Evolutionary conservation across 1,284 basidiomycete genomes (phyloP).

Genomic region (Volvariella volvacea): DNA sequence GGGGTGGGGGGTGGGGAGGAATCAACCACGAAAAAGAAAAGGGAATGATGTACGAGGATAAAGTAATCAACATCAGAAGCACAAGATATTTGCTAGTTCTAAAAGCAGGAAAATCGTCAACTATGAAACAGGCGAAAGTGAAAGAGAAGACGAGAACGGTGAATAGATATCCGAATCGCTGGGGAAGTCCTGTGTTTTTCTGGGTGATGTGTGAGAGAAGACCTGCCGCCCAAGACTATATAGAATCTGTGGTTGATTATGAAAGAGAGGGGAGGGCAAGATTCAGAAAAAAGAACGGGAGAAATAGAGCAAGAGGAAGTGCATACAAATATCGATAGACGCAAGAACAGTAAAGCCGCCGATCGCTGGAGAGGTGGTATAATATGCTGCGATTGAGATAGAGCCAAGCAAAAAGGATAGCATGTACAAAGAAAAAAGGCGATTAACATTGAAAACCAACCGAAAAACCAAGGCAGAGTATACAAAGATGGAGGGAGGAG

Average conservation of each 20-base stretch:
- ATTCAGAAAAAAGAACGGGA: not conserved
- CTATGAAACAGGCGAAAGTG: not conserved
- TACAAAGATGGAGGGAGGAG: too few relatives aligned
- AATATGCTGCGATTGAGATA: too few relatives aligned
- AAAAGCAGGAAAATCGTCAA: constrained; percentile 13
- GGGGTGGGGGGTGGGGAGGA: not conserved
- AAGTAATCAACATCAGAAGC: not conserved
- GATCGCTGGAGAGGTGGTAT: not conserved
- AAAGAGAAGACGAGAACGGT: not conserved
- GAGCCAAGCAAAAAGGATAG: too few relatives aligned
- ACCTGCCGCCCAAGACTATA: constrained; percentile 1
- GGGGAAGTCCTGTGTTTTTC: constrained; percentile 3
- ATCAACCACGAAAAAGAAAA: not conserved
- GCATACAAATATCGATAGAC: constrained; percentile 1
- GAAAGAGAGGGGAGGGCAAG: not conserved
- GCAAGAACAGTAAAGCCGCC: too few relatives aligned
- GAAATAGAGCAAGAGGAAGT: constrained; percentile 2
- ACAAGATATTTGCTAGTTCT: constrained; percentile 9
- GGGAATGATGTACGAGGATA: not conserved
- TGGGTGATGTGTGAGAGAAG: constrained; percentile 1
- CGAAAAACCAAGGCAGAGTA: too few relatives aligned
- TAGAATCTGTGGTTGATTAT: not conserved
- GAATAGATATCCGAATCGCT: not conserved
- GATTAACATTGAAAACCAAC: too few relatives aligned
- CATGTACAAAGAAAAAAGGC: too few relatives aligned